These are phyloP conservation scores for Misopates orontium DNA, from an alignment of 257 asterid genomes.

Conservation along the genomic window DNA sequence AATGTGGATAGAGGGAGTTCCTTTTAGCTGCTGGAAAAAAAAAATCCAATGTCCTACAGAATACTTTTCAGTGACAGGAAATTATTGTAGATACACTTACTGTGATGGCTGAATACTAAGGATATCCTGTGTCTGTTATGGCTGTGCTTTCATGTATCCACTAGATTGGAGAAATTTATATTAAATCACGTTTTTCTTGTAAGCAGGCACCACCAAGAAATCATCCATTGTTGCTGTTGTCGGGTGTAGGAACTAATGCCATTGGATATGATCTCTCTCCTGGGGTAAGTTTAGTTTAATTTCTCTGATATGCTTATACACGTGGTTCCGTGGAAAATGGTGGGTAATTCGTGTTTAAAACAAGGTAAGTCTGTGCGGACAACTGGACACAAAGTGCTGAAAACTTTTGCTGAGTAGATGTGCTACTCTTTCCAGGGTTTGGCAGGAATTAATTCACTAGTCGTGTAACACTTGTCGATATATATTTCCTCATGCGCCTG, in stretches of 20 bases:
- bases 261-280: constrained; percentile 96
- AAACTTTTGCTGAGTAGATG: constrained; percentile 1
- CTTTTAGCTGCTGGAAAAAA: too few species aligned
- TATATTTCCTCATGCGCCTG: too few species aligned
- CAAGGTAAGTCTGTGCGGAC: not conserved
- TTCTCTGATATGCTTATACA: constrained; percentile 11
- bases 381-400: not conserved
- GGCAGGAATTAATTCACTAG: not conserved
- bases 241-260: constrained; percentile 97
- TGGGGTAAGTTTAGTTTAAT: constrained; percentile 56
- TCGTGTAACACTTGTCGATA: too few species aligned
- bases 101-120: too few species aligned
- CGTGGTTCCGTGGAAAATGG: not conserved
- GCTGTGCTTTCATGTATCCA: not conserved
- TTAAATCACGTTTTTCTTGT: constrained; percentile 1
- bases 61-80: too few species aligned
- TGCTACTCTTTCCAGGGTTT: constrained; percentile 4
- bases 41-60: too few species aligned
- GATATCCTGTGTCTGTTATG: too few species aligned
- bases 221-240: constrained; percentile 86
- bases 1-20: too few species aligned
- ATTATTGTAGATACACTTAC: too few species aligned
- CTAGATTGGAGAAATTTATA: not conserved
- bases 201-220: constrained; percentile 81
- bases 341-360: not conserved